Base-by-base conservation (phyloP, 495 filamentous ascomycete genomes). In the Aspergillus diversus region DNA sequence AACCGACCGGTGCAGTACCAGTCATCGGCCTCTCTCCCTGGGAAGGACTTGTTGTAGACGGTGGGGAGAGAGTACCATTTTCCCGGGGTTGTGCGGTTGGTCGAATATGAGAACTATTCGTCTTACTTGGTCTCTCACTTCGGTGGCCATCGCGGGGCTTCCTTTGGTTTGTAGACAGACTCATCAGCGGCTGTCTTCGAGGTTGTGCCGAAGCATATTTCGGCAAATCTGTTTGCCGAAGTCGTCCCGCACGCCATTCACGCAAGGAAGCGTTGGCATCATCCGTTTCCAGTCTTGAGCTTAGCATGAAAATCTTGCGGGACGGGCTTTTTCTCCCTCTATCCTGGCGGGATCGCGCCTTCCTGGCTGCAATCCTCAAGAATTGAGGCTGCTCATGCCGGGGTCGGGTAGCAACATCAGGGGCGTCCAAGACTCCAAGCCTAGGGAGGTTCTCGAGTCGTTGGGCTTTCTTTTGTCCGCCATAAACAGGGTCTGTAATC, bases 161-260 rank as follows among this genome's bases (percentile, higher is more conserved):
- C 54, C 60, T 71, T 54, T 43, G 43, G 52, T 61, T 71, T 33
- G 61, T 60, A 48, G 66, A 68, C 33, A 71, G 53, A 51, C 61
- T 61, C 9, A 48, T 35, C 27, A 74, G 55, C 46, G 74, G 63
- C 34, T 64, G 69, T 48, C 66, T 68, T 55, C 57, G 68, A 57
- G 63, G 59, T 48, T 66, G 71, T 27, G 63, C 55, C 35, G 60
- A 66, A 17, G 67, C 65, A 34, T 11, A n/a, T 11, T 69, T 60
- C 16, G 66, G 61, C 42, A 77, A 63, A 35, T 69, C 69, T 48
- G 69, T 78, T 53, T 84, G 84, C 21, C 70, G 74, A 51, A 93
- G 87, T 43, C 73, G 86, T 7, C 93, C 93, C 61, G 79, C 81
- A 69, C 86, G 89, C 95, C 95, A 99, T 59, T 89, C 83, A 21